Percentiles rank a stretch among this genome's conserved stretches.
Evolutionary conservation across 441 rosid genomes (phyloP).

Genomic region (Francoa sonchifolia): DNA sequence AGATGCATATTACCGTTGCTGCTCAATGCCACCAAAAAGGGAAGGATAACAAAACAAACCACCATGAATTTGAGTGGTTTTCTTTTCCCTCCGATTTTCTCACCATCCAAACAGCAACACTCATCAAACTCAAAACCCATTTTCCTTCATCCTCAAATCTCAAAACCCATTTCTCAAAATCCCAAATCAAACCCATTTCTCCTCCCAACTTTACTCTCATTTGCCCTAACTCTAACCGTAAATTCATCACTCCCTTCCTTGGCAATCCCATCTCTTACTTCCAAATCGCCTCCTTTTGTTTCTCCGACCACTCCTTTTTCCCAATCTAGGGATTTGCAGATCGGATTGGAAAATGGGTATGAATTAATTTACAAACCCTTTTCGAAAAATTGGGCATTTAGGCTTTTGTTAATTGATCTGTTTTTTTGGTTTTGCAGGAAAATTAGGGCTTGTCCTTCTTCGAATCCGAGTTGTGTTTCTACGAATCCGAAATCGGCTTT

Average conservation of each 20-base stretch:
- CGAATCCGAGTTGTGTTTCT: slow-evolving; percentile 74
- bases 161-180: slow-evolving; percentile 3
- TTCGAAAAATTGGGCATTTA: no score
- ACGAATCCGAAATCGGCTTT: slow-evolving; percentile 78
- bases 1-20: no score
- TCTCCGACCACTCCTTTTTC: slow-evolving; percentile 73
- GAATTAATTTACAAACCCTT: not conserved
- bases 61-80: slow-evolving; percentile 20
- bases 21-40: not conserved
- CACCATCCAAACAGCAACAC: slow-evolving; percentile 9
- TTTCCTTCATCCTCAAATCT: slow-evolving; percentile 6
- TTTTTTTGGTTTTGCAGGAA: slow-evolving; percentile 27
- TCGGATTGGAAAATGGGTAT: slow-evolving; percentile 66
- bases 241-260: slow-evolving; percentile 37
- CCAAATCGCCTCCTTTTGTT: slow-evolving; percentile 26
- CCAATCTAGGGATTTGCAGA: slow-evolving; percentile 55
- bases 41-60: slow-evolving; percentile 8
- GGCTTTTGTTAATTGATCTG: not conserved
- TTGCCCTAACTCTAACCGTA: slow-evolving; percentile 47
- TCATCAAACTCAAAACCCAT: slow-evolving; percentile 1
- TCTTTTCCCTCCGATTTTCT: slow-evolving; percentile 19
- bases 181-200: slow-evolving; percentile 17
- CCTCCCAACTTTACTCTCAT: slow-evolving; percentile 36
- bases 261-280: slow-evolving; percentile 60
- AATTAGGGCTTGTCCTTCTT: slow-evolving; percentile 78